phyloP scores from a whole-genome alignment of 345 rosid genomes.

The Excoecaria agallocha region DNA sequence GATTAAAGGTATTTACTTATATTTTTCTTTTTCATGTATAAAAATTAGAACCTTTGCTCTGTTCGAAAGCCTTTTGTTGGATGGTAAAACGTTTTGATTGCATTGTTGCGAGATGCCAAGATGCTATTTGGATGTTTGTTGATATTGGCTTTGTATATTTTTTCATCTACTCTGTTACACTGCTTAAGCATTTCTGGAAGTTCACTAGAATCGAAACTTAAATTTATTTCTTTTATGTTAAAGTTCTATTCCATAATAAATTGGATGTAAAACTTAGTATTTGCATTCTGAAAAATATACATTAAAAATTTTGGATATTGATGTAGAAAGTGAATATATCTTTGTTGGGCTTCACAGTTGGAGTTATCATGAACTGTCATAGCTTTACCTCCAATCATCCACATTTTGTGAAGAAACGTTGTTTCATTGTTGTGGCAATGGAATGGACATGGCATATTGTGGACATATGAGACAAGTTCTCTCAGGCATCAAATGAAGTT shows the following conservation, averaged over 20 bases:
- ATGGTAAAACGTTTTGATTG: background rate
- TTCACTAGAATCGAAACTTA: background rate
- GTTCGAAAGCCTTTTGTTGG: slow-evolving; percentile 5
- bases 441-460: background rate
- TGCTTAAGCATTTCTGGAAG: slow-evolving; percentile 1
- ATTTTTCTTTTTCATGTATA: slow-evolving; percentile 4
- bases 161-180: background rate
- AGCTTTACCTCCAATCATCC: background rate
- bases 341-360: background rate
- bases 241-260: background rate
- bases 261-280: background rate
- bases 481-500: background rate
- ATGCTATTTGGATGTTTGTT: background rate
- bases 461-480: background rate
- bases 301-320: background rate
- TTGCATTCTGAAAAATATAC: background rate
- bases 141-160: slow-evolving; percentile 3
- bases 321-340: slow-evolving; percentile 2
- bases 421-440: background rate
- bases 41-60: background rate
- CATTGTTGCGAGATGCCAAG: slow-evolving; percentile 12
- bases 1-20: slow-evolving; percentile 43
- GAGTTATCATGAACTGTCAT: slow-evolving; percentile 1
- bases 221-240: background rate
- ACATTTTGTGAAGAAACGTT: background rate